These are phyloP conservation scores for Petunia axillaris DNA, from an alignment of 257 asterid species.

Conservation along the genomic window DNA sequence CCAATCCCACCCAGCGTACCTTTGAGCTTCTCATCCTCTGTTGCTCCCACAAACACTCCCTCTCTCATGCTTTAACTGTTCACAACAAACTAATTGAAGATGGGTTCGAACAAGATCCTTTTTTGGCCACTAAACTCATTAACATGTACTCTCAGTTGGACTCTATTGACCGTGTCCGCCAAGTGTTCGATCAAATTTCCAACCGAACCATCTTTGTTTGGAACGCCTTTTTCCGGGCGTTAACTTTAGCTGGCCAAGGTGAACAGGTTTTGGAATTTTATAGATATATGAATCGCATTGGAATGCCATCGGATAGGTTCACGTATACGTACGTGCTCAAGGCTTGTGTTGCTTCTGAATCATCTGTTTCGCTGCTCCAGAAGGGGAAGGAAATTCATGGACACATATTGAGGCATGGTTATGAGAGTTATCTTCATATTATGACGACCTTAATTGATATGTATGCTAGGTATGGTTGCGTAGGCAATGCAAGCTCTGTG, in stretches of 20 bases:
- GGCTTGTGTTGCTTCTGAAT: conserved; percentile 75
- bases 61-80: conserved; percentile 57
- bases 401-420: conserved; percentile 73
- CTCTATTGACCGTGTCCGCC: conserved; percentile 55
- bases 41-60: conserved; percentile 49
- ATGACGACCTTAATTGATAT: conserved; percentile 90
- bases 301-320: conserved; percentile 76
- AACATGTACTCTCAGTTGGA: conserved; percentile 59
- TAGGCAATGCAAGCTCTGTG: conserved; percentile 54
- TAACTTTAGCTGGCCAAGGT: conserved; percentile 69
- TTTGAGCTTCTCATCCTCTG: conserved; percentile 80
- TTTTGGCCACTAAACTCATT: conserved; percentile 89
- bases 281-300: conserved; percentile 60
- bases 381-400: conserved; percentile 81
- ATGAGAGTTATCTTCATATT: conserved; percentile 63
- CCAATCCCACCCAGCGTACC: conserved; percentile 69
- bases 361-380: conserved; percentile 32
- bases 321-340: conserved; percentile 83
- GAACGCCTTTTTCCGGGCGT: conserved; percentile 83
- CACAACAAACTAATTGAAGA: conserved; percentile 56
- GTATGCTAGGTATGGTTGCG: conserved; percentile 76
- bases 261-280: conserved; percentile 67
- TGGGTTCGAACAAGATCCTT: conserved; percentile 78
- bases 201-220: conserved; percentile 66
- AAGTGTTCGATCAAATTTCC: conserved; percentile 73